These are phyloP conservation scores for Chaetoceros tenuissimus DNA, from an alignment of 108 stramenopile genomes.

Conservation along the genomic window DNA sequence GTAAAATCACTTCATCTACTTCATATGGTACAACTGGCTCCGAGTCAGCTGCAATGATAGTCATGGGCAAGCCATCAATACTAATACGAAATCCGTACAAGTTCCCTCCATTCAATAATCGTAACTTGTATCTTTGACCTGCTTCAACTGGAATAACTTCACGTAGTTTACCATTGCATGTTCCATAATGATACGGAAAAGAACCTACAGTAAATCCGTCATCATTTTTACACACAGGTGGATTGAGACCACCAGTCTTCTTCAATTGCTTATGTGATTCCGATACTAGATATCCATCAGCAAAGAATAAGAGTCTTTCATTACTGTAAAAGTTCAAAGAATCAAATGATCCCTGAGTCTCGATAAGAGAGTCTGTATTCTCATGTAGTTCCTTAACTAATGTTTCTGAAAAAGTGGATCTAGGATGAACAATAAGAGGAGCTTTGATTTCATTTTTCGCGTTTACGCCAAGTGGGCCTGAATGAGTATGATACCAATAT, in stretches of 20 bases:
- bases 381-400: constrained; percentile 10
- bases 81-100: constrained; percentile 8
- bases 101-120: constrained; percentile 12
- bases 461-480: constrained; percentile 6
- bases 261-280: neutral
- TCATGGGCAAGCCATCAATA: constrained; percentile 16
- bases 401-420: constrained; percentile 1
- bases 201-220: constrained; percentile 17
- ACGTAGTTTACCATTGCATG: constrained; percentile 21
- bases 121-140: constrained; percentile 13
- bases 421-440: constrained; percentile 19
- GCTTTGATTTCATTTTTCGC: constrained; percentile 9
- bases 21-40: constrained; percentile 8
- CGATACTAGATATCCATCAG: constrained; percentile 9
- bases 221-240: constrained; percentile 12
- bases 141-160: constrained; percentile 9
- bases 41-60: constrained; percentile 16
- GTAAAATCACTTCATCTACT: constrained; percentile 10
- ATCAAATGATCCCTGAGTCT: too few species aligned
- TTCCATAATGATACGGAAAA: constrained; percentile 10
- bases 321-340: constrained; percentile 1
- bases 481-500: too few species aligned
- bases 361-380: too few species aligned
- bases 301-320: constrained; percentile 19
- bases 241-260: constrained; percentile 1